Evolutionary conservation across 192 early-diverging fungal genomes (phyloP).

Genomic region (Paraglomus brasilianum): DNA sequence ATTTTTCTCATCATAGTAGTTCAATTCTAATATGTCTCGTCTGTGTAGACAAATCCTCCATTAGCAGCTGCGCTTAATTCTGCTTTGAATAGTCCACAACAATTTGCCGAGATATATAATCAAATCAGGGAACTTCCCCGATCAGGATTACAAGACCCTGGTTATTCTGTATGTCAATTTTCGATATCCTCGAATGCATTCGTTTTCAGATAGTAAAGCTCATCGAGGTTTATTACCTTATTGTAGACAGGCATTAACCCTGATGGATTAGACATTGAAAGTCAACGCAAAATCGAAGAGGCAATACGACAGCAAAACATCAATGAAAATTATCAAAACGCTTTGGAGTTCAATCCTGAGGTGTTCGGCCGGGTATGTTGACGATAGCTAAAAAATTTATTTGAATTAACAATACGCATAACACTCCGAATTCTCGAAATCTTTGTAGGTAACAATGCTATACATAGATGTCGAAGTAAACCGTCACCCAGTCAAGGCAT

Average conservation of each 20-base stretch:
- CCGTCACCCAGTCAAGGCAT: slow-evolving; percentile 82
- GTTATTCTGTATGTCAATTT: too few relatives aligned
- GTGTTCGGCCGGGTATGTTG: slow-evolving; percentile 75
- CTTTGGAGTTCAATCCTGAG: slow-evolving; percentile 94
- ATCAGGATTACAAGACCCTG: not conserved
- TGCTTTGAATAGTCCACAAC: slow-evolving; percentile 45
- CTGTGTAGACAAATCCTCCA: too few relatives aligned
- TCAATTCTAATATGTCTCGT: not conserved
- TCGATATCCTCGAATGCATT: not conserved
- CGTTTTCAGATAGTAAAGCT: not conserved
- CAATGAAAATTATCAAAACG: slow-evolving; percentile 74
- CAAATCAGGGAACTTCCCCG: too few relatives aligned
- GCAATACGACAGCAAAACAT: slow-evolving; percentile 85
- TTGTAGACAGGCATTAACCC: slow-evolving; percentile 53
- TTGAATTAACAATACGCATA: too few relatives aligned
- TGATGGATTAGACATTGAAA: slow-evolving; percentile 90
- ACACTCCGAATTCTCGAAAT: not conserved
- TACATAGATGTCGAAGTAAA: slow-evolving; percentile 92
- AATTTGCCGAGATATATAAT: not conserved
- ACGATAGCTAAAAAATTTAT: not conserved
- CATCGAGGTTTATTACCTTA: not conserved
- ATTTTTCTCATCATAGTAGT: slow-evolving; percentile 1
- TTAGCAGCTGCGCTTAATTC: slow-evolving; percentile 30
- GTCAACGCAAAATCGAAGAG: slow-evolving; percentile 89
- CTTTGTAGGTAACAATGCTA: slow-evolving; percentile 75